Conservation (phyloP, 148 eudicot genomes). For the Cornus kousa region DNA sequence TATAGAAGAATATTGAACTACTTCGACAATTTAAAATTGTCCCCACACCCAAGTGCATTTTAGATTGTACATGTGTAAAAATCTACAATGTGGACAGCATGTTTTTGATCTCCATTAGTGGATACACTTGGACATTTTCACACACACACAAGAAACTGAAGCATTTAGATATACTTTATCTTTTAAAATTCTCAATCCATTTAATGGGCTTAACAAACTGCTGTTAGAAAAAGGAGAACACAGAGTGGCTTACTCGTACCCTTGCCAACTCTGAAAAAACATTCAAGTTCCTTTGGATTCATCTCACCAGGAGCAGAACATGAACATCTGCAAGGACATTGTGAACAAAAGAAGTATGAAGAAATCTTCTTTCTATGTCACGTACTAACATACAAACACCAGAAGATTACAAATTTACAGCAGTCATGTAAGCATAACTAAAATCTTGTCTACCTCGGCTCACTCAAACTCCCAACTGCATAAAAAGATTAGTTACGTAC, state of each 20-base stretch:
- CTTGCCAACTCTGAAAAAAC: slow-evolving; percentile 34
- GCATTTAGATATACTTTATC: too few relatives aligned
- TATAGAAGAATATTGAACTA: too few relatives aligned
- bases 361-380: not conserved
- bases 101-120: not conserved
- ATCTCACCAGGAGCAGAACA: slow-evolving; percentile 71
- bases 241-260: slow-evolving; percentile 37
- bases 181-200: too few relatives aligned
- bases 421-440: not conserved
- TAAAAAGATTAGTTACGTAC: not conserved
- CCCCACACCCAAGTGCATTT: not conserved
- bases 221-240: not conserved
- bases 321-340: slow-evolving; percentile 49
- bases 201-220: not conserved
- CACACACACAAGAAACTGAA: not conserved
- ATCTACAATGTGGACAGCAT: not conserved
- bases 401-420: not conserved
- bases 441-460: not conserved
- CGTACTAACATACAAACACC: not conserved
- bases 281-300: slow-evolving; percentile 53
- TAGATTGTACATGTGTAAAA: not conserved
- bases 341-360: slow-evolving; percentile 3
- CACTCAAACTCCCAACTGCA: not conserved
- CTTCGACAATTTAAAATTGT: not conserved
- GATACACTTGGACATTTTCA: not conserved